These are phyloP conservation scores for Ascochyta clinopodiicola DNA, from an alignment of 2,329 filamentous ascomycete genomes.

Conservation along the genomic window DNA sequence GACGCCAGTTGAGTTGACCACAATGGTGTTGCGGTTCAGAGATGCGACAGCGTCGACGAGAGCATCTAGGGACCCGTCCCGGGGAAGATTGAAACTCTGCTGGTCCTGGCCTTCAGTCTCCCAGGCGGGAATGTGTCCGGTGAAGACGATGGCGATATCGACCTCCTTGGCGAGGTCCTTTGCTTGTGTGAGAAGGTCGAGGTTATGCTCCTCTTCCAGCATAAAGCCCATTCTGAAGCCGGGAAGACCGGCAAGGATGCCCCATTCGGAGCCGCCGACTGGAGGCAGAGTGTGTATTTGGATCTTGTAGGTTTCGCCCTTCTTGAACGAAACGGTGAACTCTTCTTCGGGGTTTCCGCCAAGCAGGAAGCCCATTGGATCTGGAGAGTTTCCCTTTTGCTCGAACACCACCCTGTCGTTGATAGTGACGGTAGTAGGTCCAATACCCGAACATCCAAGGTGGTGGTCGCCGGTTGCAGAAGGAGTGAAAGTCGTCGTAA, in stretches of 20 bases:
- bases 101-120: conserved; percentile 69
- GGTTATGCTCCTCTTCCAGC: conserved; percentile 37
- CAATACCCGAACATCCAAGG: conserved; percentile 43
- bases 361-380: conserved; percentile 70
- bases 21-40: conserved; percentile 72
- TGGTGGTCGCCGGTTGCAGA: conserved; percentile 39
- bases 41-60: conserved; percentile 70
- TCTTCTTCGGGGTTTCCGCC: conserved; percentile 69
- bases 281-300: conserved; percentile 66
- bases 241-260: conserved; percentile 39
- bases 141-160: conserved; percentile 43
- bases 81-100: conserved; percentile 60
- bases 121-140: conserved; percentile 44
- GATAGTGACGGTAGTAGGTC: conserved; percentile 39
- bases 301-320: conserved; percentile 65
- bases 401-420: conserved; percentile 38
- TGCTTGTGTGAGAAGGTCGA: conserved; percentile 36
- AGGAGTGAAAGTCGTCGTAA: conserved; percentile 35
- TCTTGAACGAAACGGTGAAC: conserved; percentile 63
- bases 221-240: conserved; percentile 47
- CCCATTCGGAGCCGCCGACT: conserved; percentile 56
- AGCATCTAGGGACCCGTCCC: conserved; percentile 63
- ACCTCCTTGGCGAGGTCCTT: conserved; percentile 34
- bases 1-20: conserved; percentile 80
- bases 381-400: conserved; percentile 58